phyloP scores from a whole-genome alignment of 176 grass and related monocot species.

The Alloteropsis semialata region DNA sequence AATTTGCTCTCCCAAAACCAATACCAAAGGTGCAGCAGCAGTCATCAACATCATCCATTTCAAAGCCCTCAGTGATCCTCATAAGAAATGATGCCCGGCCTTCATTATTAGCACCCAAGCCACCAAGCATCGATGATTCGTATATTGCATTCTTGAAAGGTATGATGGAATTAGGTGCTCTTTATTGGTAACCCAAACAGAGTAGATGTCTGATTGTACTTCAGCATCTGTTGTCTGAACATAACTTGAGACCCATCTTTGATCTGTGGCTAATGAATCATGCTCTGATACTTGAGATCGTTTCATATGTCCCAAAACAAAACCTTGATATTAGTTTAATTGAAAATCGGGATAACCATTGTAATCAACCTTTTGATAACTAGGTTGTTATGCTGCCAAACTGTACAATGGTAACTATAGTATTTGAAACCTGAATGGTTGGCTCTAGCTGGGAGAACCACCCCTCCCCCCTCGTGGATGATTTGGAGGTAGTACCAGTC shows the following conservation, averaged over 20 bases:
- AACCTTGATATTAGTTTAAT: slow-evolving; percentile 19
- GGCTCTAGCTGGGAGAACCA: slow-evolving; percentile 20
- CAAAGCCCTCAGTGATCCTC: slow-evolving; percentile 36
- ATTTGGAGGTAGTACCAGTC: slow-evolving; percentile 6
- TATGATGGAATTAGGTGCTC: slow-evolving; percentile 85
- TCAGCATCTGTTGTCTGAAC: neutral
- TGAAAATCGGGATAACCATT: neutral
- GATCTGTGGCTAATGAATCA: neutral
- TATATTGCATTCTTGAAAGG: slow-evolving; percentile 98
- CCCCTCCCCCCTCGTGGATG: neutral
- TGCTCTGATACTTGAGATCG: slow-evolving; percentile 23
- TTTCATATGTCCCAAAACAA: neutral
- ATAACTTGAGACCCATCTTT: neutral
- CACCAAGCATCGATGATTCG: slow-evolving; percentile 88
- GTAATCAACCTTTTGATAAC: neutral
- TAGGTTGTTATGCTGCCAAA: neutral
- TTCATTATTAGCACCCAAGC: slow-evolving; percentile 46
- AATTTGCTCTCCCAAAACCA: slow-evolving; percentile 67
- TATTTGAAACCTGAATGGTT: neutral
- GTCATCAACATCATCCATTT: slow-evolving; percentile 22
- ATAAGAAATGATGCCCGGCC: slow-evolving; percentile 47
- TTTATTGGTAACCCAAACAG: slow-evolving; percentile 51
- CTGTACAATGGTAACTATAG: slow-evolving; percentile 7
- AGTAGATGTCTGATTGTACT: neutral
- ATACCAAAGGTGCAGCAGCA: slow-evolving; percentile 76